phyloP scores from a whole-genome alignment of 208 protist species.

The Leishmania tropica region DNA sequence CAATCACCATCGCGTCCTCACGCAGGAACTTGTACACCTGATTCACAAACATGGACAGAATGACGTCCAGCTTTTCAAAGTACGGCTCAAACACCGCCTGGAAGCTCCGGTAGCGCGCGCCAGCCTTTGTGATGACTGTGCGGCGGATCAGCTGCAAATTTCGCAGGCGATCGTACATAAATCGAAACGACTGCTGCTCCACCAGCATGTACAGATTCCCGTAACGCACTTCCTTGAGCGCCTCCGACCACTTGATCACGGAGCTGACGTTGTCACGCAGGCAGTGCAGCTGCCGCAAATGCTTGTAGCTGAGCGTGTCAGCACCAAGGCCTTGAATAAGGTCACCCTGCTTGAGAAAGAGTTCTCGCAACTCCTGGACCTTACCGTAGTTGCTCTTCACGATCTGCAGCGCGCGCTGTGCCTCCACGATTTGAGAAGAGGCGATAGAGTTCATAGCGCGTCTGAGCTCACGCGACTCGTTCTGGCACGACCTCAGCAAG shows the following conservation, averaged over 20 bases:
- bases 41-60: conserved; percentile 69
- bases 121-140: conserved; percentile 70
- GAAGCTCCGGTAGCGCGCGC: conserved; percentile 57
- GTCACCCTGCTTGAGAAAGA: conserved; percentile 79
- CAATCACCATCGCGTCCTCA: conserved; percentile 68
- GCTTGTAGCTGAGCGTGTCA: conserved; percentile 64
- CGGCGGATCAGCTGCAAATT: conserved; percentile 74
- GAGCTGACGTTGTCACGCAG: conserved; percentile 81
- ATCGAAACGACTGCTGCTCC: conserved; percentile 58
- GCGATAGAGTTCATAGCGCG: conserved; percentile 78
- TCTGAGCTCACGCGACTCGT: conserved; percentile 78
- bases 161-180: conserved; percentile 67
- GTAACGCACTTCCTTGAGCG: conserved; percentile 84
- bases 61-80: conserved; percentile 85
- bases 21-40: conserved; percentile 67
- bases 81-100: conserved; percentile 85
- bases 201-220: conserved; percentile 66
- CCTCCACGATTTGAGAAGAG: conserved; percentile 82
- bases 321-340: conserved; percentile 75
- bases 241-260: conserved; percentile 82
- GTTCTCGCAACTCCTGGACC: conserved; percentile 61
- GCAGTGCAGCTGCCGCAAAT: conserved; percentile 77
- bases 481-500: conserved; percentile 70
- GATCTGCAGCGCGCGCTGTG: conserved; percentile 74
- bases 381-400: conserved; percentile 63